These are phyloP conservation scores for Saccharomycopsis fodiens DNA, from an alignment of 805 yeast species.

Conservation along the genomic window DNA sequence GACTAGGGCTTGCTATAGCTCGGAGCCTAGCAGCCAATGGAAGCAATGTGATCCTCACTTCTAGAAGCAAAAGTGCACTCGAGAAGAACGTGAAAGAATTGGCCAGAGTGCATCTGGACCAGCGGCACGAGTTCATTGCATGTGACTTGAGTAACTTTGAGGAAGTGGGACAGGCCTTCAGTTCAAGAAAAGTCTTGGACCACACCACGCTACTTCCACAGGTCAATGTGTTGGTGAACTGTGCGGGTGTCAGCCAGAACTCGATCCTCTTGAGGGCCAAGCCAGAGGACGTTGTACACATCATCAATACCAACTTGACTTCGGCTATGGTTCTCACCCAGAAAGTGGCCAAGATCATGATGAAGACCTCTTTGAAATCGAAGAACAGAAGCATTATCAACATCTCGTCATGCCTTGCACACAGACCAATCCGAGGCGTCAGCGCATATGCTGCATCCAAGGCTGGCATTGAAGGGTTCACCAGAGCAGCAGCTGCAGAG, in stretches of 20 bases:
- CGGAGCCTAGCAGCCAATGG: conserved; percentile 42
- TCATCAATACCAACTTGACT: conserved; percentile 49
- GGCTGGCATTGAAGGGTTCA: conserved; percentile 60
- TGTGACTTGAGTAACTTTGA: conserved; percentile 28
- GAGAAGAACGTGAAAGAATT: conserved; percentile 22
- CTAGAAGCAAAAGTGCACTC: conserved; percentile 38
- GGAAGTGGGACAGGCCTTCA: conserved; percentile 19
- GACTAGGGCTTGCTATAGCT: conserved; percentile 58
- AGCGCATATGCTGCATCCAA: conserved; percentile 63
- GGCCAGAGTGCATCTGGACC: conserved; percentile 14
- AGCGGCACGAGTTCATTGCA: conserved; percentile 28
- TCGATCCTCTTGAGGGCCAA: conserved; percentile 40
- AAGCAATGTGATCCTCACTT: conserved; percentile 41
- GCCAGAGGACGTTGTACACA: conserved; percentile 32
- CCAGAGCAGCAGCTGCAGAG: conserved; percentile 53
- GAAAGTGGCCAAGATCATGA: conserved; percentile 43
- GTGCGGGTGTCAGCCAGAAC: conserved; percentile 58
- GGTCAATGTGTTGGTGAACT: conserved; percentile 28
- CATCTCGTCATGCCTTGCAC: conserved; percentile 57
- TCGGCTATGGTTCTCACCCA: conserved; percentile 57
- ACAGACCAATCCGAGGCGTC: conserved; percentile 44
- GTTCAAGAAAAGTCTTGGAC: neutral
- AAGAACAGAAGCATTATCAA: conserved; percentile 37
- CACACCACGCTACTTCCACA: conserved; percentile 11
- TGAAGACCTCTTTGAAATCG: conserved; percentile 27